Percentiles rank a stretch among this genome's conserved stretches.
phyloP scores from a whole-genome alignment of 1,139 yeast genomes.

The Blastobotrys persicus region DNA sequence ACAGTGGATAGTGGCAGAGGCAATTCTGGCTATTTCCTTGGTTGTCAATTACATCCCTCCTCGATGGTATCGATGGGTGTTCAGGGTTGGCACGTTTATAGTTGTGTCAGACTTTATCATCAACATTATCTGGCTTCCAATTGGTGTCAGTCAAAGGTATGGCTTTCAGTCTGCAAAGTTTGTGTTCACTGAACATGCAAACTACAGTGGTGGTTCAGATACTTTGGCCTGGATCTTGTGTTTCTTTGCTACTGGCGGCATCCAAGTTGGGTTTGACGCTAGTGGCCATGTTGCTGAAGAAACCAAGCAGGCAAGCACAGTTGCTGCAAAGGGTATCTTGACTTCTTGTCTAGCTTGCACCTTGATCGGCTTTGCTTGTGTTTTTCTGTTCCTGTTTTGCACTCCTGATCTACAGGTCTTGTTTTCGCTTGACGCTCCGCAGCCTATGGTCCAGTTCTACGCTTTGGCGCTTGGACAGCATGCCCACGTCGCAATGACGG shows the following conservation, averaged over 20 bases:
- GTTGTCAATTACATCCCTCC: constrained; percentile 29
- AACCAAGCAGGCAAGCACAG: constrained; percentile 53
- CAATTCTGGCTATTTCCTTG: constrained; percentile 23
- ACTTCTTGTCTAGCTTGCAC: constrained; percentile 55
- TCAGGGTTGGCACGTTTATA: constrained; percentile 24
- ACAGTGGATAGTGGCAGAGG: constrained; percentile 31
- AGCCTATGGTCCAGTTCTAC: constrained; percentile 30
- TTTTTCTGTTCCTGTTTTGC: constrained; percentile 51
- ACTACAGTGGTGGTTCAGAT: constrained; percentile 54
- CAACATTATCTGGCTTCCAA: constrained; percentile 32
- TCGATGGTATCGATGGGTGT: constrained; percentile 25
- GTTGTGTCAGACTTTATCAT: constrained; percentile 28
- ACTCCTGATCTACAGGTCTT: constrained; percentile 45
- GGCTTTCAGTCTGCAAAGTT: constrained; percentile 50
- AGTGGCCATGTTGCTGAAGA: constrained; percentile 69
- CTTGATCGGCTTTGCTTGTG: constrained; percentile 49
- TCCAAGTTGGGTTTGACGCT: constrained; percentile 53
- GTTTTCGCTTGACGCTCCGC: constrained; percentile 28
- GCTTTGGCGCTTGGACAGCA: constrained; percentile 31
- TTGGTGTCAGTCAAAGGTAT: constrained; percentile 29
- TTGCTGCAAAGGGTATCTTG: constrained; percentile 59
- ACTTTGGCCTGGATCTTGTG: constrained; percentile 31
- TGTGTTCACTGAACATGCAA: constrained; percentile 59
- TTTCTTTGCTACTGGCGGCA: constrained; percentile 30
- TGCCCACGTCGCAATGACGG: constrained; percentile 29